phyloP scores from a whole-genome alignment of 208 protist species.

The Novymonas esmeraldas region DNA sequence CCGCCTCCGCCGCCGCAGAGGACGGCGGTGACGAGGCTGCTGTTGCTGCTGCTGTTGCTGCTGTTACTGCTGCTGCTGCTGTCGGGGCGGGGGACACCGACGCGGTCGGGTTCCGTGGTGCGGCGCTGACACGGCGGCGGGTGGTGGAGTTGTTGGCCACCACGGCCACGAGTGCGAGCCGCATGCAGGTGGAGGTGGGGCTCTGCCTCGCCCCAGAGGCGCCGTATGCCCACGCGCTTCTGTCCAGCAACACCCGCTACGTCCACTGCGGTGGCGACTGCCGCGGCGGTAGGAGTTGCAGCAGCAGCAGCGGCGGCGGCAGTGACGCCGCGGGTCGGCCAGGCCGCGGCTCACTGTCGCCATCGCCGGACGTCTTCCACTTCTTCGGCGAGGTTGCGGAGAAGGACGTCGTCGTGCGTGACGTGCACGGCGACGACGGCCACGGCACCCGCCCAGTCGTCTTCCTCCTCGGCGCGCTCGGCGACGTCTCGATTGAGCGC shows the following conservation, averaged over 20 bases:
- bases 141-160: constrained; percentile 6
- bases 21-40: not conserved
- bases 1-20: not conserved
- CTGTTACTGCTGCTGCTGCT: not conserved
- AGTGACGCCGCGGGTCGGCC: too few species aligned
- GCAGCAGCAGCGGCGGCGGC: not conserved
- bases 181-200: constrained; percentile 17
- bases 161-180: constrained; percentile 7
- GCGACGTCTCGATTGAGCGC: constrained; percentile 62
- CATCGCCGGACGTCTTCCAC: constrained; percentile 30
- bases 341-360: not conserved
- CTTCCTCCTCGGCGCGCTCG: constrained; percentile 68
- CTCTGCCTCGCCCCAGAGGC: constrained; percentile 50
- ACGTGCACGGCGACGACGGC: constrained; percentile 45
- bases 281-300: constrained; percentile 18
- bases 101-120: not conserved
- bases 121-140: not conserved
- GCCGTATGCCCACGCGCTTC: constrained; percentile 64
- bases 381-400: constrained; percentile 54
- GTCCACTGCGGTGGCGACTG: constrained; percentile 45
- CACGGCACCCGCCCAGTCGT: constrained; percentile 47
- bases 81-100: not conserved
- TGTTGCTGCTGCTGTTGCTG: not conserved
- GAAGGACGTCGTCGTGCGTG: constrained; percentile 56
- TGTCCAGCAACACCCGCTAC: constrained; percentile 49